A percentile compares a stretch with the other conserved stretches of the same genome.
These are phyloP conservation scores for Carex scoparia DNA, from an alignment of 176 grass and related monocot species.

Conservation along the genomic window DNA sequence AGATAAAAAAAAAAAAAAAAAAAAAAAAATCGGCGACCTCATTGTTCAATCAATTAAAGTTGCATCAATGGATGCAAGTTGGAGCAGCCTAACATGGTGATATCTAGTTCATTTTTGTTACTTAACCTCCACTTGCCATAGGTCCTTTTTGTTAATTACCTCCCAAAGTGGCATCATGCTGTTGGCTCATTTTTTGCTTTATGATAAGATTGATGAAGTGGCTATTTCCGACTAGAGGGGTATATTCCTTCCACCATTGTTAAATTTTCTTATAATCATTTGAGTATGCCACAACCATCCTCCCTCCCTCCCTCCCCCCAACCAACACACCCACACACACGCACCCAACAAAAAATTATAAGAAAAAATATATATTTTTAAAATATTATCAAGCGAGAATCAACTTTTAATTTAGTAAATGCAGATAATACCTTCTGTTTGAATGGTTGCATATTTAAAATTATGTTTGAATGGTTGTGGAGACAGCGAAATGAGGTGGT, in stretches of 20 bases:
- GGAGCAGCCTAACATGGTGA: not conserved
- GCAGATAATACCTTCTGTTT: too few relatives aligned
- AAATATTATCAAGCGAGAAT: too few relatives aligned
- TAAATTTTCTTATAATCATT: not conserved
- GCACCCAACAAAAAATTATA: too few relatives aligned
- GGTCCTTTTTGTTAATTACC: not conserved
- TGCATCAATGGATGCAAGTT: not conserved
- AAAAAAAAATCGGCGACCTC: not conserved
- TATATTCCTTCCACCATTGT: not conserved
- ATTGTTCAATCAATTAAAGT: not conserved
- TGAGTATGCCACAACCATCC: too few relatives aligned
- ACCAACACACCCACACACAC: too few relatives aligned
- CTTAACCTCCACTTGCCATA: not conserved
- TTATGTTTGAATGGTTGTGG: too few relatives aligned
- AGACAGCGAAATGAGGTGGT: too few relatives aligned
- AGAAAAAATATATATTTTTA: too few relatives aligned
- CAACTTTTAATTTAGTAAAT: too few relatives aligned
- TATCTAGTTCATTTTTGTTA: not conserved
- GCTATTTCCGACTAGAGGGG: not conserved
- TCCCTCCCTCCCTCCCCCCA: too few relatives aligned
- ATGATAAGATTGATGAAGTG: constrained; percentile 12
- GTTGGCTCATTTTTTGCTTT: not conserved
- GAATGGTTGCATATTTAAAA: too few relatives aligned
- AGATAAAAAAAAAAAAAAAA: too few relatives aligned
- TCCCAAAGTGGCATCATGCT: not conserved